These are phyloP conservation scores for Plasmodium reichenowi DNA, from an alignment of 169 alveolate species.

Conservation along the genomic window DNA sequence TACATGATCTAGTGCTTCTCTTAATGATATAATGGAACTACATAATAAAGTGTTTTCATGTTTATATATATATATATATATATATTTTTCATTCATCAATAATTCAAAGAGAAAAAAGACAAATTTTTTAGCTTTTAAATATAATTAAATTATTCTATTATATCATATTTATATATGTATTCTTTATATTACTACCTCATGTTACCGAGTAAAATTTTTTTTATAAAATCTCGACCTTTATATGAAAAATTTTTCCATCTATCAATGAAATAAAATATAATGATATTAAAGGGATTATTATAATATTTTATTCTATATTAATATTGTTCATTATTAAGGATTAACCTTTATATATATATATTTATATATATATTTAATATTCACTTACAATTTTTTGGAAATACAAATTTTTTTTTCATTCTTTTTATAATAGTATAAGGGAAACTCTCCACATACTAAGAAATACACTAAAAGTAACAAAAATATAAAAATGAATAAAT, in stretches of 20 bases:
- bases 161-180: not conserved
- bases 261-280: not conserved
- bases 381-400: constrained; percentile 1
- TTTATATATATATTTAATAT: not conserved
- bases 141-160: not conserved
- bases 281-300: not conserved
- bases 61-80: not conserved
- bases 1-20: constrained; percentile 66
- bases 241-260: constrained; percentile 35
- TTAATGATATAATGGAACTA: constrained; percentile 46
- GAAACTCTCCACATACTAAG: constrained; percentile 43
- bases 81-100: not conserved
- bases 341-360: constrained; percentile 5
- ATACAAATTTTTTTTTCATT: constrained; percentile 11
- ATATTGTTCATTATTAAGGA: too few species aligned
- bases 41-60: not conserved
- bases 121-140: too few species aligned
- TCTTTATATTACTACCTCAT: constrained; percentile 17
- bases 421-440: constrained; percentile 23
- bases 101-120: too few species aligned
- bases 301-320: not conserved
- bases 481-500: not conserved
- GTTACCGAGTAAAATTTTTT: constrained; percentile 35
- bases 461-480: constrained; percentile 37
- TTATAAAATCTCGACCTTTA: constrained; percentile 45